A percentile compares a stretch with the other conserved stretches of the same genome.
Conservation (phyloP, 2,329 filamentous ascomycete species). For the Corynespora cassiicola region DNA sequence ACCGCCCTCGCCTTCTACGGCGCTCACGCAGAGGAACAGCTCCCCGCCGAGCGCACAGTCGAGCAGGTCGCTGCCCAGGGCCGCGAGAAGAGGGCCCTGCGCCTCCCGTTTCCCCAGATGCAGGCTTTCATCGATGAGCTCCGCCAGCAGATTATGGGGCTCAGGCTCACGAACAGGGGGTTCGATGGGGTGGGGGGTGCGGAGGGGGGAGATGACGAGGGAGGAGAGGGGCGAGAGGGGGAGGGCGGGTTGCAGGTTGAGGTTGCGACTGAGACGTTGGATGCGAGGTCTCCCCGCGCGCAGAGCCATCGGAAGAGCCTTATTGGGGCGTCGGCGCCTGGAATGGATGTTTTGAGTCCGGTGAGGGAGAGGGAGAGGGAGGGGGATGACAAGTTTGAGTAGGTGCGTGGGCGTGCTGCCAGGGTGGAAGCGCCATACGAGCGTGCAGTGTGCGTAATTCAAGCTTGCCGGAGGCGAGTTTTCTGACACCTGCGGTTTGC, state of each 20-base stretch:
- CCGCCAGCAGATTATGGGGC: conserved; percentile 64
- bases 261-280: conserved; percentile 45
- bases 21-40: conserved; percentile 43
- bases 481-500: too few species aligned
- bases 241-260: conserved; percentile 35
- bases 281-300: conserved; percentile 37
- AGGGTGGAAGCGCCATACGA: too few species aligned
- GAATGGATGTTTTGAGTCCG: conserved; percentile 36
- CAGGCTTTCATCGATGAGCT: conserved; percentile 70
- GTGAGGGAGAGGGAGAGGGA: conserved; percentile 30
- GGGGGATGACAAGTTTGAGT: conserved; percentile 41
- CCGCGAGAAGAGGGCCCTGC: conserved; percentile 11
- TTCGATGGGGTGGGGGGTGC: conserved; percentile 38
- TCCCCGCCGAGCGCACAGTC: too few species aligned
- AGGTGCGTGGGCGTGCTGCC: too few species aligned
- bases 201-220: conserved; percentile 22
- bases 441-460: too few species aligned
- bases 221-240: neutral
- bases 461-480: too few species aligned
- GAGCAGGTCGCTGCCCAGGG: too few species aligned
- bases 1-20: conserved; percentile 67
- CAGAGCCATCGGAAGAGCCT: conserved; percentile 55
- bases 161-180: conserved; percentile 46
- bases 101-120: conserved; percentile 60
- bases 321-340: conserved; percentile 39